Base-by-base conservation (phyloP, 495 filamentous ascomycete species). In the Penicillium nucicola region DNA sequence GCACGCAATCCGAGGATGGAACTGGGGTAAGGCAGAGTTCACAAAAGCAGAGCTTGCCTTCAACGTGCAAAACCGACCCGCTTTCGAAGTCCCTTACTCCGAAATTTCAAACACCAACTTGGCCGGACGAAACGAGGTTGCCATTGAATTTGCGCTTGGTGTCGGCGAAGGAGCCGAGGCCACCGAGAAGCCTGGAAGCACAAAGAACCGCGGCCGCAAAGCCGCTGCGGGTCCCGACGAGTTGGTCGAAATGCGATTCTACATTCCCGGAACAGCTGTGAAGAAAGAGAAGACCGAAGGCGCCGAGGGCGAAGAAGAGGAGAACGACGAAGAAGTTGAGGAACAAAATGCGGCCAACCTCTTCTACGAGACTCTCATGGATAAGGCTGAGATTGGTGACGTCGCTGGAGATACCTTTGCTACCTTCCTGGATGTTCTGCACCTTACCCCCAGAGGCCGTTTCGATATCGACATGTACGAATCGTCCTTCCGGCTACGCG, bases 401-500 rank as follows among this genome's bases (percentile, higher is more conserved):
- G 92, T 96, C 48, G 95, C 95, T 12, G 95, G 95, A 42, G 93
- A 97, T 65, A 96, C 92, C 3, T 95, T 89, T 71, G 95, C 95
- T 49, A 96, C 95, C 12, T 99, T 99, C 79, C 71, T 95, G 65
- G 95, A 97, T 71, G 88, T 97, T 50, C 76, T 99, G 30, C 95
- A 97, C 77, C 88, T 99, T 56, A 99, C 95, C 23, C 93, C 93
- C 49, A 95, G 93, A 87, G 95, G 95, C 66, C 93, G 95, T 42
- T 99, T 97, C 79, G 95, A 97, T 69, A 95, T 97, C 77, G 95
- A 97, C 67, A 96, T 99, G 89, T 99, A 97, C 80, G 95, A 97
- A 66, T 83, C 84, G 1, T 97, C 95, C 5, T 97, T 99, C 82
- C 87, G 95, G 48, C 82, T 99, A 49, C 92, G 95, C 42, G 95